Base-by-base conservation (phyloP, 2,329 filamentous ascomycete genomes). In the Aspergillus japonicus region DNA sequence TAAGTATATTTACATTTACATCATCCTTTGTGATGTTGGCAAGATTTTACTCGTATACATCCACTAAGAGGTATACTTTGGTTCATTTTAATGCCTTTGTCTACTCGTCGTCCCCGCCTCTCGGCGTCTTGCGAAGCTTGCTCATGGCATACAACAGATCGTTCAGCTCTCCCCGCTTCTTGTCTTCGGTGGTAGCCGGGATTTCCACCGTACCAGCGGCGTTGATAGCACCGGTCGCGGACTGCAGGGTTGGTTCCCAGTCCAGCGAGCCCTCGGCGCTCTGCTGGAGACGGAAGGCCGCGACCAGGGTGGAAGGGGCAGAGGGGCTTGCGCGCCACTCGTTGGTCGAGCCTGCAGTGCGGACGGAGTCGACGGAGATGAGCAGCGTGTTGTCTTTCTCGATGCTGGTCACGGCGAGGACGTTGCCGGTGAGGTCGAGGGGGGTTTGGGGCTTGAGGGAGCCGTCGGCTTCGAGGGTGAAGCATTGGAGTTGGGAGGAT, bases 401-500 rank as follows among this genome's bases (percentile, higher is more conserved):
- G 11, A 70, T 56, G n/a, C 61, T 56, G 19, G 76, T 68, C n/a
- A 85, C 67, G 68, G 87, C 84, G 4, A 94, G 82, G 0, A 87
- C 83, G 67, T 90, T 92, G 7, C 89, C 89, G 2, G 81, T 78
- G 4, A 91, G 73, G 44, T 79, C 73, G 56, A 91, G 69, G 54
- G 81, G 82, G 50, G 81, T 75, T 7, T 74, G 72, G 62, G 83
- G 78, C 8, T 77, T 73, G 47, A 91, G 78, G 14, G 71, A 74
- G 61, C 82, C 82, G 52, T 83, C 72, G 1, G 71, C 62, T n/a
- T 73, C 72, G 5, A 89, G 78, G n/a, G 77, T 75, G 77, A 89
- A 90, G 57, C 84, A 77, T 73, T 94, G 87, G 8, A 96, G 65
- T 81, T 78, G 75, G 89, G 88, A 24, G 89, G 76, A 47, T 83